phyloP scores from a whole-genome alignment of 768 basidiomycete species.

The Scleroderma citrinum region DNA sequence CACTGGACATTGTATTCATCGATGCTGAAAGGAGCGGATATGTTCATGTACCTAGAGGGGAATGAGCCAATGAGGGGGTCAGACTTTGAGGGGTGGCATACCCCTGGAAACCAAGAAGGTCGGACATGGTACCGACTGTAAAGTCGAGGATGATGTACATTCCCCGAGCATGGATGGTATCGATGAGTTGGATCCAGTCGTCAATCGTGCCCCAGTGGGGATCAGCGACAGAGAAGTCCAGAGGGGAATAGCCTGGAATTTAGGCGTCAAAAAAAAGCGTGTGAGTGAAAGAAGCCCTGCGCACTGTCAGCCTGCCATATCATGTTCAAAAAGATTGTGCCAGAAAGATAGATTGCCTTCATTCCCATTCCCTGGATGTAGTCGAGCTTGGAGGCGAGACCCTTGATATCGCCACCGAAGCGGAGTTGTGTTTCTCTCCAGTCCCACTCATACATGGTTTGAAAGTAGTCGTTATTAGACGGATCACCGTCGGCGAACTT shows the following conservation, averaged over 20 bases:
- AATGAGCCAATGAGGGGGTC: conserved; percentile 9
- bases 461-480: conserved; percentile 85
- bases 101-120: conserved; percentile 84
- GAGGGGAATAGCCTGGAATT: conserved; percentile 72
- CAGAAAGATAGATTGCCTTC: conserved; percentile 81
- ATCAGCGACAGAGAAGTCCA: conserved; percentile 86
- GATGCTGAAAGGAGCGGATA: conserved; percentile 72
- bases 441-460: conserved; percentile 74
- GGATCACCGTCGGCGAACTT: conserved; percentile 95
- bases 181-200: conserved; percentile 75
- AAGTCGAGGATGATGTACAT: conserved; percentile 96
- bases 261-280: not conserved
- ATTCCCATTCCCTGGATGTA: conserved; percentile 90
- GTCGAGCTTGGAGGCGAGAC: conserved; percentile 68
- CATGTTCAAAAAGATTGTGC: conserved; percentile 92
- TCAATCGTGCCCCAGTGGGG: conserved; percentile 86
- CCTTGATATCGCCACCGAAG: conserved; percentile 84
- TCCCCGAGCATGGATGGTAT: conserved; percentile 67
- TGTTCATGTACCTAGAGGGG: conserved; percentile 56
- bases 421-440: conserved; percentile 86
- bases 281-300: conserved; percentile 25
- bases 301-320: conserved; percentile 94
- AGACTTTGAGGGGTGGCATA: conserved; percentile 29
- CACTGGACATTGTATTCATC: conserved; percentile 68
- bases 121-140: conserved; percentile 88